Evolutionary conservation across 1,284 basidiomycete species (phyloP), one percentile per base, ranked within the genome.

Genomic region (Pisolithus thermaeus): DNA sequence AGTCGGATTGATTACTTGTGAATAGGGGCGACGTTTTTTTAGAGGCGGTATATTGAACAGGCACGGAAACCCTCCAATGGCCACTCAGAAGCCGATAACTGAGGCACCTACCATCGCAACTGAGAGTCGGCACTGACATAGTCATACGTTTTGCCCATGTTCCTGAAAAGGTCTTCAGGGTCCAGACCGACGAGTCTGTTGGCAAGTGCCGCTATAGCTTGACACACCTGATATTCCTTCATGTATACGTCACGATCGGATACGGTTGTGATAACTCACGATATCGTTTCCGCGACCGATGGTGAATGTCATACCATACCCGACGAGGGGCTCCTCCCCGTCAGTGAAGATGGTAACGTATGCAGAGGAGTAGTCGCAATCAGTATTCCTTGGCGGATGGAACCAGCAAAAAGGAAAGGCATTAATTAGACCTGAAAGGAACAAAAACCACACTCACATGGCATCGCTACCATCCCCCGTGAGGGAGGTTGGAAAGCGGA

Each of bases 231-330:
- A 35, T 14, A 16, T 37, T 18, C 11, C 39, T 41, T 39, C 20
- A 36, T 47, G 23, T 18, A 25, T 25, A 20, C 14, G 47, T 39
- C 53, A 23, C 6, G 9, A 22, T 35, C 25, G 40, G 30, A 23
- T 14, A 49, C 22, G 9, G 18, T 49, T 3, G 4, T 35, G n/a
- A 30, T 25, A 20, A 61, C 73, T 60, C 64, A 84, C 92, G 60
- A 95, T 92, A 56, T 97, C 95, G 66, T 95, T 97, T 25, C 93
- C 93, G 39, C 92, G 83, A 4, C 94, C 93, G 61, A 95, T 96
- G n/a, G 93, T 96, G 69, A 97, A 97, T 12, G 94, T 95, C 93
- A 96, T 93, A 48, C 94, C 93, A 61, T 92, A 84, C 30, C 93
- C 92, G 49, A 84, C 79, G 46, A 94, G 81, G 50, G 82, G 78